phyloP scores from a whole-genome alignment of 306 rosid genomes.

The Begonia fuchsioides region DNA sequence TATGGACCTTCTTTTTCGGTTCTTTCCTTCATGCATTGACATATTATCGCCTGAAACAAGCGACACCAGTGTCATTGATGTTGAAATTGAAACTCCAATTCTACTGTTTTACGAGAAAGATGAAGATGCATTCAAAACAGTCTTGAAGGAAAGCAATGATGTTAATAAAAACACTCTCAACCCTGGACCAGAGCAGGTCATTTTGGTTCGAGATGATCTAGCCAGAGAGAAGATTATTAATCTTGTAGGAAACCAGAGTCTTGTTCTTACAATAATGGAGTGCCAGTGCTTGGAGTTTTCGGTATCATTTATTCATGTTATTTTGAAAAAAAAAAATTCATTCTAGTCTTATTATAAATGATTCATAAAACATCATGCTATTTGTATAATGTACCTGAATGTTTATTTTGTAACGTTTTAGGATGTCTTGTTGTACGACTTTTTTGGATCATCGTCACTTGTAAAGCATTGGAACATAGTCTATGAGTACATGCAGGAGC shows the following conservation, averaged over 20 bases:
- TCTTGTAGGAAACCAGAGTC: slow-evolving; percentile 32
- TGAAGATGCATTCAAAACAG: slow-evolving; percentile 26
- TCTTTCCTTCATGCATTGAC: slow-evolving; percentile 20
- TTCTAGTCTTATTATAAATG: no score
- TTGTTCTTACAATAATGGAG: slow-evolving; percentile 47
- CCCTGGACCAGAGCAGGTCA: slow-evolving; percentile 63
- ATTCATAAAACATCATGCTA: no score
- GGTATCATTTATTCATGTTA: slow-evolving; percentile 15
- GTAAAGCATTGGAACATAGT: slow-evolving; percentile 47
- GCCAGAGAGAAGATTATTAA: slow-evolving; percentile 22
- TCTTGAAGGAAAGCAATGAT: slow-evolving; percentile 21
- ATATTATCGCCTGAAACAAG: slow-evolving; percentile 19
- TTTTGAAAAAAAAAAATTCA: no score
- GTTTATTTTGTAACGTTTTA: slow-evolving; percentile 3
- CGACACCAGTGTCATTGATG: slow-evolving; percentile 8
- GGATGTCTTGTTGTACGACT: slow-evolving; percentile 60
- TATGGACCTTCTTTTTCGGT: slow-evolving; percentile 34
- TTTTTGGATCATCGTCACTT: slow-evolving; percentile 43
- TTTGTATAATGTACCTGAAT: no score
- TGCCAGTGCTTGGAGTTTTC: slow-evolving; percentile 65
- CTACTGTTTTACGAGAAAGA: slow-evolving; percentile 25
- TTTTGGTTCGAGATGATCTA: slow-evolving; percentile 50
- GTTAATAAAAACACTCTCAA: slow-evolving; percentile 2
- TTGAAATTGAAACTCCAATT: slow-evolving; percentile 31
- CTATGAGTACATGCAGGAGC: slow-evolving; percentile 42